These are phyloP conservation scores for Stellera chamaejasme DNA, from an alignment of 345 rosid species.

Conservation along the genomic window DNA sequence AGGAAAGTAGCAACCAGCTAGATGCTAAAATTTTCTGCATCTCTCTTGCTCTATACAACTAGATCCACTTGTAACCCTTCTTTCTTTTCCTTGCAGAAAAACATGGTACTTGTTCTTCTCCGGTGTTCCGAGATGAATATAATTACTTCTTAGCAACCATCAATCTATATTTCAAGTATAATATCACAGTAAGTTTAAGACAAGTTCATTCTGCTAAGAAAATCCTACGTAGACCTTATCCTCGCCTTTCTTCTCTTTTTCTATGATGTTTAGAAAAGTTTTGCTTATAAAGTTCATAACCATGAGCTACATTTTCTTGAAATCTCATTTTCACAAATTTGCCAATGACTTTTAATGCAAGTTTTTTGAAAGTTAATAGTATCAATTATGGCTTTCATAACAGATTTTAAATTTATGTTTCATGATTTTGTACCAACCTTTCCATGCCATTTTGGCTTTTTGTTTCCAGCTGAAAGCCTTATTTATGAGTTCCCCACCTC, in stretches of 20 bases:
- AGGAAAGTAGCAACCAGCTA: too few species aligned
- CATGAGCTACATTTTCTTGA: neutral
- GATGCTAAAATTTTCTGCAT: too few species aligned
- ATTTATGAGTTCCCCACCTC: neutral
- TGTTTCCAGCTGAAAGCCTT: neutral
- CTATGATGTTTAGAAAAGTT: too few species aligned
- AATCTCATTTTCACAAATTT: neutral
- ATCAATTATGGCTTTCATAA: neutral
- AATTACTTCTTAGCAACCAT: slow-evolving; percentile 58
- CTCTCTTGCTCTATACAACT: neutral
- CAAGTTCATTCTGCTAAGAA: slow-evolving; percentile 1
- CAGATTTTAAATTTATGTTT: neutral
- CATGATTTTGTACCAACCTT: neutral
- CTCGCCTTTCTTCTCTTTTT: too few species aligned
- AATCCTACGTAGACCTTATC: too few species aligned
- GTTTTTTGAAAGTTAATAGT: neutral
- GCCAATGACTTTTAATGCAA: neutral
- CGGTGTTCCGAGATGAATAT: slow-evolving; percentile 75
- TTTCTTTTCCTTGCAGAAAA: slow-evolving; percentile 54
- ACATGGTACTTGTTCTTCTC: slow-evolving; percentile 88
- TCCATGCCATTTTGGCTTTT: neutral
- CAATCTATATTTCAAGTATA: slow-evolving; percentile 74
- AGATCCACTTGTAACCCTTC: slow-evolving; percentile 6
- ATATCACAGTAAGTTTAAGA: slow-evolving; percentile 64
- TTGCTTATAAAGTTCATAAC: too few species aligned